phyloP scores from a whole-genome alignment of 257 asterid genomes.

The Henckelia pumila region DNA sequence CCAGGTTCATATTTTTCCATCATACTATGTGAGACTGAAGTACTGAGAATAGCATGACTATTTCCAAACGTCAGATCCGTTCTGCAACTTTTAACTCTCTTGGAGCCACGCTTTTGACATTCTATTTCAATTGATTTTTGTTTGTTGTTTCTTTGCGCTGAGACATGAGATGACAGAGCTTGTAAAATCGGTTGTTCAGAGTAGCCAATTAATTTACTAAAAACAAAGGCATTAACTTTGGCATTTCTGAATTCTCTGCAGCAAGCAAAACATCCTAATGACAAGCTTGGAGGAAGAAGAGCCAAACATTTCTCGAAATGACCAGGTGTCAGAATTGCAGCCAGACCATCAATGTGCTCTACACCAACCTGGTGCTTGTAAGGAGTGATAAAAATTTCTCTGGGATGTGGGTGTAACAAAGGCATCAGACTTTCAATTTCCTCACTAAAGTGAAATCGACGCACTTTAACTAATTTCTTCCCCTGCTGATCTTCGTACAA shows the following conservation, averaged over 20 bases:
- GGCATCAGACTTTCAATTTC: constrained; percentile 28
- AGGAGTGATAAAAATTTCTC: constrained; percentile 41
- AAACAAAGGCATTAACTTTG: constrained; percentile 29
- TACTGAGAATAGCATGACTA: neutral
- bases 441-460: constrained; percentile 29
- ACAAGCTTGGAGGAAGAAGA: constrained; percentile 21
- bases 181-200: constrained; percentile 38
- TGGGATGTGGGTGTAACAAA: constrained; percentile 30
- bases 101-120: constrained; percentile 11
- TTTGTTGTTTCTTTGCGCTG: constrained; percentile 13
- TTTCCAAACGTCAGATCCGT: neutral
- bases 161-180: constrained; percentile 21
- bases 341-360: constrained; percentile 28
- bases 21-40: neutral
- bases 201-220: constrained; percentile 48
- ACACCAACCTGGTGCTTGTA: constrained; percentile 34
- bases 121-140: constrained; percentile 17
- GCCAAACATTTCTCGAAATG: constrained; percentile 38
- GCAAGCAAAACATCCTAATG: constrained; percentile 38
- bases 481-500: constrained; percentile 32
- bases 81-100: constrained; percentile 20
- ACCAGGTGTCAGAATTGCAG: constrained; percentile 36
- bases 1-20: constrained; percentile 12
- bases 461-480: constrained; percentile 31
- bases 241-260: constrained; percentile 37